A percentile compares a stretch with the other conserved stretches of the same genome.
Evolutionary conservation across 2,329 filamentous ascomycete species (phyloP).

Genomic region (Raffaelea ambrosiae): DNA sequence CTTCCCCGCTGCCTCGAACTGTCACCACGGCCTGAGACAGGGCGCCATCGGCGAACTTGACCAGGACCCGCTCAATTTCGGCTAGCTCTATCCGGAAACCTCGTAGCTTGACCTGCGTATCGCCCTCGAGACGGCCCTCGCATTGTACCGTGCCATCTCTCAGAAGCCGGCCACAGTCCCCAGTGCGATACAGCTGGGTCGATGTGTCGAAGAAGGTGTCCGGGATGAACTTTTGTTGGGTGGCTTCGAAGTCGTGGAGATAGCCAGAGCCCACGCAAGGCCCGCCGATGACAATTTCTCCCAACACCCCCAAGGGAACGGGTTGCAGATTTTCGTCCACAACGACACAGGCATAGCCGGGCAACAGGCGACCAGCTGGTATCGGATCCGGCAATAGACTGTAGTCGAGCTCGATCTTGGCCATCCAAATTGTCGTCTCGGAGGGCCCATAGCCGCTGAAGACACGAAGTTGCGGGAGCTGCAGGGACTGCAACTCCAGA

Average conservation of each 20-base stretch:
- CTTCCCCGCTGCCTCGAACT: slow-evolving; percentile 6
- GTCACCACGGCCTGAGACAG: neutral
- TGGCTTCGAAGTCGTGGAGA: slow-evolving; percentile 19
- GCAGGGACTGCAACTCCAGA: neutral
- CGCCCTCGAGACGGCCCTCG: slow-evolving; percentile 38
- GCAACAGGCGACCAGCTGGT: neutral
- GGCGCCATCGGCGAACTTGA: slow-evolving; percentile 29
- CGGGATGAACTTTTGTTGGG: slow-evolving; percentile 13
- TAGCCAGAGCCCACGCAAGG: slow-evolving; percentile 31
- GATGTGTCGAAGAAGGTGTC: slow-evolving; percentile 9
- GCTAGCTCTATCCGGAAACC: slow-evolving; percentile 54
- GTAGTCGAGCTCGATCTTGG: neutral
- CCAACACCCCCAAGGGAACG: slow-evolving; percentile 24
- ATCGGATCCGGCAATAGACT: neutral
- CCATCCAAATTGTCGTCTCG: slow-evolving; percentile 42
- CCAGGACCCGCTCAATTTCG: slow-evolving; percentile 15
- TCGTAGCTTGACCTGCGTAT: slow-evolving; percentile 56
- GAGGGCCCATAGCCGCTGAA: slow-evolving; percentile 53
- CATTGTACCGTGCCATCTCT: slow-evolving; percentile 43
- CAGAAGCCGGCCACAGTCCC: slow-evolving; percentile 49
- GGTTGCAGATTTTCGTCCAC: slow-evolving; percentile 20
- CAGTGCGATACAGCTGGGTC: slow-evolving; percentile 49
- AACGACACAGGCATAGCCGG: slow-evolving; percentile 30
- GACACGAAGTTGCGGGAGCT: slow-evolving; percentile 28
- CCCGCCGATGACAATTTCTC: slow-evolving; percentile 32